Conservation (phyloP, 2,329 filamentous ascomycete species). For the Tolypocladium ophioglossoides region DNA sequence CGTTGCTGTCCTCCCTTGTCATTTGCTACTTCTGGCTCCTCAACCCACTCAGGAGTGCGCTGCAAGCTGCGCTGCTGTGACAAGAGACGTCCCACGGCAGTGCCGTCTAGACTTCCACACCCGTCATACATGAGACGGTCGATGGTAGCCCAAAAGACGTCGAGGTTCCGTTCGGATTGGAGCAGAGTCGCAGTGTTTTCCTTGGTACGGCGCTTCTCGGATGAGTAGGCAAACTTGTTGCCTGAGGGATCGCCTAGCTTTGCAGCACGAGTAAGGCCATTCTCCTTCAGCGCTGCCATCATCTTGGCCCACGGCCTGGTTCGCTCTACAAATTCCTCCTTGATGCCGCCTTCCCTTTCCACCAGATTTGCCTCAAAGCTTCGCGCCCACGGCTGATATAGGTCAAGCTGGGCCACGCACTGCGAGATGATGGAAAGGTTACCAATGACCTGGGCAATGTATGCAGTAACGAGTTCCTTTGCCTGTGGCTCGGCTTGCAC, state of each 20-base stretch:
- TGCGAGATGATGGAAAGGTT: slow-evolving; percentile 35
- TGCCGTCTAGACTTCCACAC: slow-evolving; percentile 1
- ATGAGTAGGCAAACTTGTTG: slow-evolving; percentile 30
- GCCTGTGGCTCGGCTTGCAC: slow-evolving; percentile 24
- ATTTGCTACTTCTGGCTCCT: slow-evolving; percentile 20
- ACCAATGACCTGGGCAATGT: slow-evolving; percentile 24
- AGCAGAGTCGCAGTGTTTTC: slow-evolving; percentile 21
- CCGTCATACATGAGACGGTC: not conserved
- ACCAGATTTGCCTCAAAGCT: slow-evolving; percentile 22
- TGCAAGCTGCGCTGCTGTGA: slow-evolving; percentile 25
- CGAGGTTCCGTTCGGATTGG: not conserved
- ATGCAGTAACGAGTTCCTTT: slow-evolving; percentile 25
- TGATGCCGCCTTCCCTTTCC: slow-evolving; percentile 12
- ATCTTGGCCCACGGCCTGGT: slow-evolving; percentile 7
- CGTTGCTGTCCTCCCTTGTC: not conserved
- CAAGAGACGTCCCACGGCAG: slow-evolving; percentile 13
- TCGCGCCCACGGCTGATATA: slow-evolving; percentile 37
- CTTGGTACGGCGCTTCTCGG: slow-evolving; percentile 32
- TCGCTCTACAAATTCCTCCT: slow-evolving; percentile 12
- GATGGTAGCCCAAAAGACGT: slow-evolving; percentile 4
- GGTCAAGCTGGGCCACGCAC: slow-evolving; percentile 31
- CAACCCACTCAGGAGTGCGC: slow-evolving; percentile 38
- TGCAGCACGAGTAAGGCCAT: slow-evolving; percentile 4
- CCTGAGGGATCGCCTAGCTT: slow-evolving; percentile 21
- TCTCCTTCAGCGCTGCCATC: slow-evolving; percentile 6